phyloP scores from a whole-genome alignment of 768 basidiomycete species.

The Tremella yokohamensis region DNA sequence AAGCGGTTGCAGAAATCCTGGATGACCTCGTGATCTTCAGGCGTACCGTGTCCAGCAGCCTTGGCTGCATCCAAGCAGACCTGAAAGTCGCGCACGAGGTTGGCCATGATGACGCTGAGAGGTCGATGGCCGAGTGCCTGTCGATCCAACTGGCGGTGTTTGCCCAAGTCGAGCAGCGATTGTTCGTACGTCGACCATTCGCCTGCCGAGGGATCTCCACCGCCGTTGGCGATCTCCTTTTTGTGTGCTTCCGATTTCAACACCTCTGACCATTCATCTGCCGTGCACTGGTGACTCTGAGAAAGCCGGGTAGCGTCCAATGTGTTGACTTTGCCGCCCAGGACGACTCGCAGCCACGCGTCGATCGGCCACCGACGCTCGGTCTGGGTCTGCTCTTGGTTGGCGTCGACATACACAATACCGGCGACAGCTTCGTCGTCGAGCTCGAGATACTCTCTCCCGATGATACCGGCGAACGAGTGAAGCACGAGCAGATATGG shows the following conservation, averaged over 20 bases:
- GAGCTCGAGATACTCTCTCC: conserved; percentile 15
- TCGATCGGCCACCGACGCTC: conserved; percentile 8
- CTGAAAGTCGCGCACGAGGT: conserved; percentile 18
- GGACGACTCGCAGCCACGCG: neutral
- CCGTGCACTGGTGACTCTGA: neutral
- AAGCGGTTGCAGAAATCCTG: conserved; percentile 12
- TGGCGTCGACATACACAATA: conserved; percentile 16
- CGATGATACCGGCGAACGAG: conserved; percentile 22
- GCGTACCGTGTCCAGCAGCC: conserved; percentile 11
- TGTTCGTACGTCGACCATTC: conserved; percentile 12
- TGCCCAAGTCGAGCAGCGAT: conserved; percentile 12
- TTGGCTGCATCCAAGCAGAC: conserved; percentile 6
- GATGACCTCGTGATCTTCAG: conserved; percentile 15
- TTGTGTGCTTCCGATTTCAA: neutral
- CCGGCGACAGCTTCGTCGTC: conserved; percentile 11
- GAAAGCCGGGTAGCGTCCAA: neutral
- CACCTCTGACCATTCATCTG: neutral
- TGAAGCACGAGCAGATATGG: conserved; percentile 20
- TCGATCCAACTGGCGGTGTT: conserved; percentile 17
- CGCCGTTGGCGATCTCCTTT: neutral
- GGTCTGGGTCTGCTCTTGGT: conserved; percentile 13
- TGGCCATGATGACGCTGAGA: conserved; percentile 17
- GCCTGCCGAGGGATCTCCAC: neutral
- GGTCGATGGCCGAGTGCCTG: conserved; percentile 17
- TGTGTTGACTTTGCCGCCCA: neutral